These are phyloP conservation scores for Fusarium burgessii DNA, from an alignment of 2,329 filamentous ascomycete genomes.

Conservation along the genomic window DNA sequence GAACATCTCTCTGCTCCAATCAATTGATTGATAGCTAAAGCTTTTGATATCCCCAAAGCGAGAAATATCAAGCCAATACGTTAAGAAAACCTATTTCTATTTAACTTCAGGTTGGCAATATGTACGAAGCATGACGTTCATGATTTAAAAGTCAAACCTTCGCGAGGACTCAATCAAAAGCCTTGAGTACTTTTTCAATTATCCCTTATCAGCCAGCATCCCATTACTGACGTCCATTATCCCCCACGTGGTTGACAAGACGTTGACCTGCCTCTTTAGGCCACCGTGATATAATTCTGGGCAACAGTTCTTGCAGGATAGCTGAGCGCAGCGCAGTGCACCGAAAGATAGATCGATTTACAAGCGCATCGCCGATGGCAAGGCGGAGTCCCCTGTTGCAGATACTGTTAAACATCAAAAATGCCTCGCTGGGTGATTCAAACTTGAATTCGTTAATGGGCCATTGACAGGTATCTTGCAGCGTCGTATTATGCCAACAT, in stretches of 20 bases:
- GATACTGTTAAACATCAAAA: not conserved
- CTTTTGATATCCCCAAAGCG: too few relatives aligned
- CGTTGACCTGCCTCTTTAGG: not conserved
- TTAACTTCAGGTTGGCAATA: too few relatives aligned
- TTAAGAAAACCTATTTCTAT: too few relatives aligned
- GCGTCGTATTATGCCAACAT: not conserved
- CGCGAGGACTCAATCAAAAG: too few relatives aligned
- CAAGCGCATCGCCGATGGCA: not conserved
- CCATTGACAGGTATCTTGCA: not conserved
- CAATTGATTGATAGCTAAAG: too few relatives aligned
- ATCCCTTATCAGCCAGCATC: not conserved
- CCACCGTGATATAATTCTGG: not conserved
- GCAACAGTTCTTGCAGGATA: not conserved
- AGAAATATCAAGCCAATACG: too few relatives aligned
- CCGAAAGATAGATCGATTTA: not conserved
- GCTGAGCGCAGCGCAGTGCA: not conserved
- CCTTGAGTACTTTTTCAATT: not conserved
- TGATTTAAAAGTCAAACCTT: too few relatives aligned
- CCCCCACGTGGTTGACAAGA: not conserved
- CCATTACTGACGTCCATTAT: not conserved
- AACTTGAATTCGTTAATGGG: not conserved
- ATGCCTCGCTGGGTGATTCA: not conserved
- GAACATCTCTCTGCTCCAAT: too few relatives aligned
- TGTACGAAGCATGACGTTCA: too few relatives aligned
- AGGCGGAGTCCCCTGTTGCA: not conserved